These are phyloP conservation scores for Zygoascus sp. DNA, from an alignment of 1,139 yeast genomes.

Conservation along the genomic window DNA sequence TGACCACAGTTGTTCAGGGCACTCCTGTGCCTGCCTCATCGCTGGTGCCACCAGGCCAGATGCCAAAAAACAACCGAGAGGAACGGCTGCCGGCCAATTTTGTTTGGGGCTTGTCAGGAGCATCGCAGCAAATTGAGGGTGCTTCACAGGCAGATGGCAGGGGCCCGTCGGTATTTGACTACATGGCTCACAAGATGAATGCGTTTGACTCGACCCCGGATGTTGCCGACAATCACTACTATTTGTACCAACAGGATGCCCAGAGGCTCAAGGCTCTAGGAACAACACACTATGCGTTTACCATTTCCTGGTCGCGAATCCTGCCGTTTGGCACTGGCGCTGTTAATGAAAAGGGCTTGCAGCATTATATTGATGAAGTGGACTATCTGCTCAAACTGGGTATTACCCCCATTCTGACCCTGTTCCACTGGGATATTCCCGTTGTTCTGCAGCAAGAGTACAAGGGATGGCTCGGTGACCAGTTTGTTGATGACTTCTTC, in stretches of 20 bases:
- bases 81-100: conserved; percentile 16
- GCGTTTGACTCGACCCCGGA: conserved; percentile 20
- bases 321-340: conserved; percentile 32
- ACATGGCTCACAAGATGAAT: conserved; percentile 10
- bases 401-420: conserved; percentile 35
- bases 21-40: conserved; percentile 16
- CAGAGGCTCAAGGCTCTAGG: conserved; percentile 12
- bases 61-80: conserved; percentile 12
- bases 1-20: conserved; percentile 14
- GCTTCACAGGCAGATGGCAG: conserved; percentile 36
- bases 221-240: conserved; percentile 14
- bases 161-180: conserved; percentile 33
- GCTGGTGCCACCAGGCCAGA: conserved; percentile 16
- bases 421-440: conserved; percentile 26
- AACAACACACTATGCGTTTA: conserved; percentile 13
- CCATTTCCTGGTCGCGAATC: conserved; percentile 14
- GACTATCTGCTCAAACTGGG: conserved; percentile 33
- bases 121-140: conserved; percentile 35
- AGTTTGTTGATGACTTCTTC: conserved; percentile 14
- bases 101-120: conserved; percentile 22
- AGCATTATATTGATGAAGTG: conserved; percentile 36
- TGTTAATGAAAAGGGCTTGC: conserved; percentile 34
- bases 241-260: conserved; percentile 14
- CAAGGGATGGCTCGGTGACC: conserved; percentile 16
- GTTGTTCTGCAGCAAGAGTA: conserved; percentile 19